Conservation (phyloP, 139 green algal species). For the Tetradesmus lagerheimii region DNA sequence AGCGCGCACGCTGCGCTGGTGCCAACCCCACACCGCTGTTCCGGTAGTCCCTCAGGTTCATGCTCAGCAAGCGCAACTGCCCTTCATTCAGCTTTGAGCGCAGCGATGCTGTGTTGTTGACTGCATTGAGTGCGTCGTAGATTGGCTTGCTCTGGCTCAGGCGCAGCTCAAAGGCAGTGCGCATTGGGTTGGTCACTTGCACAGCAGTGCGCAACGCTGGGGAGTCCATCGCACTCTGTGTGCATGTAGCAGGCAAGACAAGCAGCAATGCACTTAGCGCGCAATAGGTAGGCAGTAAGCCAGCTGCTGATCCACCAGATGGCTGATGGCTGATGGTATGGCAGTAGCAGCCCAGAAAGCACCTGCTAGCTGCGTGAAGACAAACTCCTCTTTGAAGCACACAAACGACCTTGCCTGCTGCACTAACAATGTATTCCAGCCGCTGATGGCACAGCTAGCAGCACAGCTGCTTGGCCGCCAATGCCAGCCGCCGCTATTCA, state of each 20-base stretch:
- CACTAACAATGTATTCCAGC: background rate
- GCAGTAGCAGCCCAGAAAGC: background rate
- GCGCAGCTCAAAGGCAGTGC: constrained; percentile 77
- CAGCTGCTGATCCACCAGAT: background rate
- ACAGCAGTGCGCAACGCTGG: constrained; percentile 81
- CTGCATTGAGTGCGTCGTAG: constrained; percentile 82
- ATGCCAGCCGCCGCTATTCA: background rate
- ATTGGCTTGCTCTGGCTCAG: constrained; percentile 73
- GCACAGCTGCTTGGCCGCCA: background rate
- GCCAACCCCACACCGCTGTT: constrained; percentile 28
- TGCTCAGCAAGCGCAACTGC: constrained; percentile 55
- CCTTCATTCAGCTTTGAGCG: constrained; percentile 74
- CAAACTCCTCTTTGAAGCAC: background rate
- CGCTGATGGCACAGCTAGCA: background rate
- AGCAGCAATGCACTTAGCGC: background rate
- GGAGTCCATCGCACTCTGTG: constrained; percentile 50
- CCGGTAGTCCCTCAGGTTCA: background rate
- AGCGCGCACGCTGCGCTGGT: constrained; percentile 2
- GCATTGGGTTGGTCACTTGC: constrained; percentile 83
- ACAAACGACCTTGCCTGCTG: background rate
- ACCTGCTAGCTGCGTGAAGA: background rate
- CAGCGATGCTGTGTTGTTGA: constrained; percentile 63
- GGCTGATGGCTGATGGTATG: background rate
- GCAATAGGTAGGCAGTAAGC: background rate
- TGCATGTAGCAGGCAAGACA: background rate